Percentiles rank a stretch among this genome's conserved stretches.
Evolutionary conservation across 164 flowering plant genomes (phyloP).

Genomic region (Santalum album): DNA sequence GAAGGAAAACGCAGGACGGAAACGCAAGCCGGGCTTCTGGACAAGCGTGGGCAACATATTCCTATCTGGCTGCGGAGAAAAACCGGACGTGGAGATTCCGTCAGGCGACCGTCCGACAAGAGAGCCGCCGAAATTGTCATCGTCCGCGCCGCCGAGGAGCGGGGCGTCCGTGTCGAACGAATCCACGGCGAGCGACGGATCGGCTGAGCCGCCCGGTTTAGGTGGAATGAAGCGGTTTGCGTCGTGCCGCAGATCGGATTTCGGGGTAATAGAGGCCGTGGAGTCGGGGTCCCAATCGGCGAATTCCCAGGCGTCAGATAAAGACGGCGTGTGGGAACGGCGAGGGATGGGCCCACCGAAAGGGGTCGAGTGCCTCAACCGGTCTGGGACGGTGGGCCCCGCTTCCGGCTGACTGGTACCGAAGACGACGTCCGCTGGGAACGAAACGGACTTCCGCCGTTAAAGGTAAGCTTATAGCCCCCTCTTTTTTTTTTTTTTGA

Average conservation of each 20-base stretch:
- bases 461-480: no score
- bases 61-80: conserved; percentile 5
- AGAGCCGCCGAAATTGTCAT: no score
- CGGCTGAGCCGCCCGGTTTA: conserved; percentile 39
- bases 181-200: no score
- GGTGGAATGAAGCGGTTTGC: conserved; percentile 58
- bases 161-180: no score
- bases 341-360: conserved; percentile 13
- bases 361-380: conserved; percentile 8
- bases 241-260: conserved; percentile 54
- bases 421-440: conserved; percentile 8
- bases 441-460: no score
- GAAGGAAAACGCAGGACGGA: conserved; percentile 5
- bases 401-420: neutral
- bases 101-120: no score
- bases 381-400: conserved; percentile 18
- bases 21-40: conserved; percentile 16
- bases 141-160: no score
- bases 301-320: neutral
- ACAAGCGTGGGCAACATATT: conserved; percentile 14
- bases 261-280: conserved; percentile 7
- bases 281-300: conserved; percentile 1
- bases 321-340: conserved; percentile 12
- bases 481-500: no score
- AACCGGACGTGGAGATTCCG: neutral